Conservation (phyloP, 164 flowering plant species). For the Buxus sempervirens region DNA sequence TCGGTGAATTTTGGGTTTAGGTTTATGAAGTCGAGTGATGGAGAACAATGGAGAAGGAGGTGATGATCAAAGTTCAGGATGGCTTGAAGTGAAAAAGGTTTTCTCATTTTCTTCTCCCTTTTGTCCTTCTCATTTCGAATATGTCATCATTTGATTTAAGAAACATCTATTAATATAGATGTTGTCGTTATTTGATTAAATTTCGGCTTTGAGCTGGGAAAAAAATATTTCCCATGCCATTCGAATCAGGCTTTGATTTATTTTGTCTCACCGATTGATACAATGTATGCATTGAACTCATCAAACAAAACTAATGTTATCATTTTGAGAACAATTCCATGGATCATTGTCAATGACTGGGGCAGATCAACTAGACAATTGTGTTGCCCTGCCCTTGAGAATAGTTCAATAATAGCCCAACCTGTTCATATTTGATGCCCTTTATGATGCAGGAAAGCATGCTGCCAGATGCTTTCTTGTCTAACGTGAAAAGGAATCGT, state of each 20-base stretch:
- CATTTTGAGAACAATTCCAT: no score
- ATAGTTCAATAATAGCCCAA: no score
- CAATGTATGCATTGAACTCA: no score
- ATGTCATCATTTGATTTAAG: not conserved
- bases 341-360: no score
- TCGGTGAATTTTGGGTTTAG: not conserved
- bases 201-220: not conserved
- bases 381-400: no score
- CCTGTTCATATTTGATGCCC: not conserved
- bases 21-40: constrained; percentile 31
- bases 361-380: no score
- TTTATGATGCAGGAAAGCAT: not conserved
- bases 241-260: no score
- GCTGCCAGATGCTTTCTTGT: not conserved
- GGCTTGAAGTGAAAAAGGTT: constrained; percentile 89
- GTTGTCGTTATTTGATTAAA: not conserved
- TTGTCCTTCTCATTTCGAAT: constrained; percentile 1
- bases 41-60: constrained; percentile 36
- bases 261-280: no score
- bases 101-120: not conserved
- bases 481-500: no score
- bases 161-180: not conserved
- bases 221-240: no score
- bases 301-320: no score
- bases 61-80: constrained; percentile 83